Evolutionary conservation across 768 basidiomycete genomes (phyloP).

Genomic region (Trametes elegans): DNA sequence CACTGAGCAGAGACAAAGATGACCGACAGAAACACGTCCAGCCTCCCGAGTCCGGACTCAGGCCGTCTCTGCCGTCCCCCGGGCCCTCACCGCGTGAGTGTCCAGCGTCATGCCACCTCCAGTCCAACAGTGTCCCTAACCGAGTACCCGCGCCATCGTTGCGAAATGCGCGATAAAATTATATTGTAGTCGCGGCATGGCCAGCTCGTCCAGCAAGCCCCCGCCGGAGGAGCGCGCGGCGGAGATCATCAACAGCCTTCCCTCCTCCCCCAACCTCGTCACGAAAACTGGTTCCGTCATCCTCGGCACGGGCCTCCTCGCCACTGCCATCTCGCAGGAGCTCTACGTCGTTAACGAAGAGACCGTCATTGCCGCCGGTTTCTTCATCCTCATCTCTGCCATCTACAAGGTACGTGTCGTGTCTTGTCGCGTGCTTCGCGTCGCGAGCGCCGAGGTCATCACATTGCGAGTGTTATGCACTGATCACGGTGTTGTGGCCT

Average conservation of each 20-base stretch:
- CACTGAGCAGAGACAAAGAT: too few relatives aligned
- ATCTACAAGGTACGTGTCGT: slow-evolving; percentile 70
- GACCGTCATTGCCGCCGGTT: slow-evolving; percentile 83
- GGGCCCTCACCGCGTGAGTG: slow-evolving; percentile 31
- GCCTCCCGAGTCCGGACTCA: slow-evolving; percentile 48
- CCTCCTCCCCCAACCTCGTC: slow-evolving; percentile 81
- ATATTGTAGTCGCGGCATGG: slow-evolving; percentile 57
- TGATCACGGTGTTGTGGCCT: too few relatives aligned
- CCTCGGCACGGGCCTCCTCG: slow-evolving; percentile 84
- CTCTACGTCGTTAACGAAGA: slow-evolving; percentile 98
- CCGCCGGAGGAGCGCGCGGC: slow-evolving; percentile 86
- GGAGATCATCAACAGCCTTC: slow-evolving; percentile 85
- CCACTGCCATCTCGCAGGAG: slow-evolving; percentile 94
- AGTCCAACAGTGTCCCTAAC: neutral
- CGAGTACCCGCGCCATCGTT: neutral
- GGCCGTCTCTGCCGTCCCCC: slow-evolving; percentile 28
- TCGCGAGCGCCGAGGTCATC: neutral
- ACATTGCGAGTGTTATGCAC: too few relatives aligned
- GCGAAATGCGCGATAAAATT: neutral
- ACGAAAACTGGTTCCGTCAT: slow-evolving; percentile 94
- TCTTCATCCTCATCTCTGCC: slow-evolving; percentile 77
- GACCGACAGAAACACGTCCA: neutral
- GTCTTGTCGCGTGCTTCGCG: too few relatives aligned
- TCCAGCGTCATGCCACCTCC: neutral
- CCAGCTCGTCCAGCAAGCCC: slow-evolving; percentile 53